Evolutionary conservation across 495 filamentous ascomycete genomes (phyloP).

Genomic region (Talaromyces wortmannii): DNA sequence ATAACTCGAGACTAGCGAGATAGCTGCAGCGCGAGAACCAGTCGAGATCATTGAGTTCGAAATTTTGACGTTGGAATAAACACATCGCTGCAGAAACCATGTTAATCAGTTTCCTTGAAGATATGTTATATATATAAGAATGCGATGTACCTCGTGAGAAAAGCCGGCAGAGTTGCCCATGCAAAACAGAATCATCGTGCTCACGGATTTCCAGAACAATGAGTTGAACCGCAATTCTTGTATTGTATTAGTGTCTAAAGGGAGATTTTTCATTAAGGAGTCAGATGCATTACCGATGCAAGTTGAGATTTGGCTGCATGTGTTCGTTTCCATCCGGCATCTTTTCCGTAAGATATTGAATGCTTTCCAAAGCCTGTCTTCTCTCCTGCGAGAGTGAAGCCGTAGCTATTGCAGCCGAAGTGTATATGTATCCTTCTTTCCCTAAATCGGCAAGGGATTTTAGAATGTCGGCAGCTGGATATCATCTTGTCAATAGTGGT

Average conservation of each 20-base stretch:
- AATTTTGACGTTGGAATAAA: constrained; percentile 23
- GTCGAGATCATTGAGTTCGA: constrained; percentile 58
- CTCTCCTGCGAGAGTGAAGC: not conserved
- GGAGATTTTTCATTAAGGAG: not conserved
- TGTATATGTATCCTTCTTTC: not conserved
- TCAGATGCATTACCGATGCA: not conserved
- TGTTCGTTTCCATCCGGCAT: not conserved
- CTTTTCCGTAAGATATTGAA: not conserved
- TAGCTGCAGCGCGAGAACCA: constrained; percentile 80
- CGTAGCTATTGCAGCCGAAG: not conserved
- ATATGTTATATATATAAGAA: not conserved
- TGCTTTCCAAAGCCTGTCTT: constrained; percentile 12
- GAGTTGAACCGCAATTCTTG: not conserved
- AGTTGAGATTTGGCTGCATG: not conserved
- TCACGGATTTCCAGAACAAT: not conserved
- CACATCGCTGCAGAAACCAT: constrained; percentile 23
- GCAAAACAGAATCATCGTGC: constrained; percentile 57
- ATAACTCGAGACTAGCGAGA: constrained; percentile 60
- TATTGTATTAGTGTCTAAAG: not conserved
- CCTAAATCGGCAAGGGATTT: not conserved
- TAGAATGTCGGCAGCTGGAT: not conserved
- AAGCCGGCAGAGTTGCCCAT: constrained; percentile 49
- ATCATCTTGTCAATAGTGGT: not conserved
- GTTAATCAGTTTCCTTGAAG: too few species aligned
- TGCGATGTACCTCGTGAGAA: constrained; percentile 56